These are phyloP conservation scores for Aspergillus pseudotamarii DNA, from an alignment of 2,329 filamentous ascomycete species.

Conservation along the genomic window DNA sequence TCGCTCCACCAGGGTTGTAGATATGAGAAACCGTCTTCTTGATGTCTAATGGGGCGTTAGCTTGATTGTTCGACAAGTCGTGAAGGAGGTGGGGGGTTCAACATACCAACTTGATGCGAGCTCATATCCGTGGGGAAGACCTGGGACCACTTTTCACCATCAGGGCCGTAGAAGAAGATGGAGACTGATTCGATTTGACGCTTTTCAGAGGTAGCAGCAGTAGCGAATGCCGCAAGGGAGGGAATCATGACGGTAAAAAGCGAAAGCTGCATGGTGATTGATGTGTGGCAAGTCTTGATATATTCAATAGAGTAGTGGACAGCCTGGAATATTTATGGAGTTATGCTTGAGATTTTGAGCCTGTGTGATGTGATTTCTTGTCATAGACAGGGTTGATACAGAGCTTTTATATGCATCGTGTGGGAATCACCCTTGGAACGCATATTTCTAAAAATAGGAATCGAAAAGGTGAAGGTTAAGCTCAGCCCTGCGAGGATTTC, in stretches of 20 bases:
- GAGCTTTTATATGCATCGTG: background rate
- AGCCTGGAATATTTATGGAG: too few species aligned
- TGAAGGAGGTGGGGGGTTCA: background rate
- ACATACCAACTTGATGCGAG: background rate
- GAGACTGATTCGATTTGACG: conserved; percentile 7
- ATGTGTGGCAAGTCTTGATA: background rate
- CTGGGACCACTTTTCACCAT: background rate
- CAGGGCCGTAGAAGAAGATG: background rate
- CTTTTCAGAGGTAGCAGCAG: conserved; percentile 1
- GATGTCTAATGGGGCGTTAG: background rate
- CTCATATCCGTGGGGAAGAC: conserved; percentile 1
- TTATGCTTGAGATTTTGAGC: background rate
- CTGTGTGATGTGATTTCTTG: background rate
- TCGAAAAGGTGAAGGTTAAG: background rate
- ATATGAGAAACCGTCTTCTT: background rate
- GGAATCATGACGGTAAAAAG: background rate
- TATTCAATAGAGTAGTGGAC: rapidly evolving
- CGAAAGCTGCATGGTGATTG: background rate
- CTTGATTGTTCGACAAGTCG: too few species aligned
- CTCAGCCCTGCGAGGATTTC: background rate
- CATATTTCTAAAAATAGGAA: background rate
- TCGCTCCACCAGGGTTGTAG: conserved; percentile 13
- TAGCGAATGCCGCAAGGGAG: background rate
- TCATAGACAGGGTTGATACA: background rate
- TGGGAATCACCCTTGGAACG: background rate